phyloP scores from a whole-genome alignment of 2,329 filamentous ascomycete species.

The Fusarium lateritium region DNA sequence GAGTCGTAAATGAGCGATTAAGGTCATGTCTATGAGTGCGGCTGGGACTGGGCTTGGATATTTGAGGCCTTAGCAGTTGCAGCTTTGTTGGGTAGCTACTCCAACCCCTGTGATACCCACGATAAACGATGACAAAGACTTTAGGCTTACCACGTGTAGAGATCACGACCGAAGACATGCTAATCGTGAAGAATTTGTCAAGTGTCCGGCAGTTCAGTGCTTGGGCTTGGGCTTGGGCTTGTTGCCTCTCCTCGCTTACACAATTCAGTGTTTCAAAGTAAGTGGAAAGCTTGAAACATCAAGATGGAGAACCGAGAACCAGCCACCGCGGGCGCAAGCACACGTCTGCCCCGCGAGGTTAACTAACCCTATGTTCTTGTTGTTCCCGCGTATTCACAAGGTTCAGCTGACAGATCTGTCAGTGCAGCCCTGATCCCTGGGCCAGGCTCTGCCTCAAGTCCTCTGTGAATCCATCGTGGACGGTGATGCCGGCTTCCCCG shows the following conservation, averaged over 20 bases:
- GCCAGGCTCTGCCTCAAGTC: constrained; percentile 26
- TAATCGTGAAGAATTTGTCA: constrained; percentile 1
- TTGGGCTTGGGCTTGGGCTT: constrained; percentile 19
- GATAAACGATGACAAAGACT: too few relatives aligned
- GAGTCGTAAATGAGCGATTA: not conserved
- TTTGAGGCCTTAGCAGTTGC: too few relatives aligned
- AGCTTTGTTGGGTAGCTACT: too few relatives aligned
- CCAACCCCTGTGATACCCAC: too few relatives aligned
- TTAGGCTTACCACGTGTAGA: too few relatives aligned
- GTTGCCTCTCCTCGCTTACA: constrained; percentile 39
- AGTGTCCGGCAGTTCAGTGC: constrained; percentile 30
- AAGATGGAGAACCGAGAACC: constrained; percentile 31
- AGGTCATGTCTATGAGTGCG: not conserved
- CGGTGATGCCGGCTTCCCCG: constrained; percentile 24
- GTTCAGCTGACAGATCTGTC: constrained; percentile 36
- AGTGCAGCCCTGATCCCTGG: constrained; percentile 5
- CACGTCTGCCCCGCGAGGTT: not conserved
- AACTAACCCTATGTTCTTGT: too few relatives aligned
- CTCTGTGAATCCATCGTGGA: constrained; percentile 18
- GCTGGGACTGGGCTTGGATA: too few relatives aligned
- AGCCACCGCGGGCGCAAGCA: constrained; percentile 20
- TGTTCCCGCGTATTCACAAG: not conserved
- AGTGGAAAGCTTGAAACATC: constrained; percentile 36
- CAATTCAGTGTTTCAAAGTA: constrained; percentile 34
- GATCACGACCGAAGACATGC: too few relatives aligned